Evolutionary conservation across 345 rosid genomes (phyloP), one percentile per base, ranked within the genome.

Genomic region (Ailanthus altissimus): DNA sequence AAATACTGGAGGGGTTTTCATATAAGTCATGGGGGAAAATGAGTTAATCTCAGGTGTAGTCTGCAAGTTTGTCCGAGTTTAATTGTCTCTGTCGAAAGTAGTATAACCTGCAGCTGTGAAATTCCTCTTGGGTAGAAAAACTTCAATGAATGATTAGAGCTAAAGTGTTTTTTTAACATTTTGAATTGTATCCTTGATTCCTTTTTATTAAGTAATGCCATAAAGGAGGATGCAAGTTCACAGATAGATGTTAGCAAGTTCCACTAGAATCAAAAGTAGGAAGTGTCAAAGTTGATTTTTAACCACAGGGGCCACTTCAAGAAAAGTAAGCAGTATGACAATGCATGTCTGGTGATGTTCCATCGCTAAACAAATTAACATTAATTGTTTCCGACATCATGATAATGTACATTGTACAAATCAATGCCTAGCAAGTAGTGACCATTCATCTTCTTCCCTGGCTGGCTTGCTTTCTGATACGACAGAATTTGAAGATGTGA

Each of bases 401-500:
- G 20, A 60, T 73, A 26, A 26, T 26, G 57, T 18, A 26, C 76
- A 42, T 20, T 26, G 28, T 14, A 12, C 25, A 25, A 23, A 21
- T 25, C 36, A 23, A 71, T 46, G 12, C n/a, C 36, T 21, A 25
- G 36, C 7, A 10, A 32, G 64, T n/a, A n/a, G n/a, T n/a, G 23
- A 40, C 11, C 53, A 46, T 15, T 9, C 18, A 43, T 49, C 58
- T 60, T 28, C 10, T 25, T 40, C 6, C 8, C 3, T 53, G n/a
- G 75, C 4, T 4, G 75, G 13, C 53, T 70, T 28, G 32, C 38
- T 18, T 20, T 56, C 51, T 45, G 46, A 64, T 65, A 50, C 20
- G 73, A 72, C 77, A 45, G 50, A 45, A 26, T 32, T 57, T 56
- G 72, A 60, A n/a, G 65, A 16, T 75, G 28, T 3, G 56, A 73